Evolutionary conservation across 805 yeast genomes (phyloP).

Genomic region (Huiozyma naganishii): DNA sequence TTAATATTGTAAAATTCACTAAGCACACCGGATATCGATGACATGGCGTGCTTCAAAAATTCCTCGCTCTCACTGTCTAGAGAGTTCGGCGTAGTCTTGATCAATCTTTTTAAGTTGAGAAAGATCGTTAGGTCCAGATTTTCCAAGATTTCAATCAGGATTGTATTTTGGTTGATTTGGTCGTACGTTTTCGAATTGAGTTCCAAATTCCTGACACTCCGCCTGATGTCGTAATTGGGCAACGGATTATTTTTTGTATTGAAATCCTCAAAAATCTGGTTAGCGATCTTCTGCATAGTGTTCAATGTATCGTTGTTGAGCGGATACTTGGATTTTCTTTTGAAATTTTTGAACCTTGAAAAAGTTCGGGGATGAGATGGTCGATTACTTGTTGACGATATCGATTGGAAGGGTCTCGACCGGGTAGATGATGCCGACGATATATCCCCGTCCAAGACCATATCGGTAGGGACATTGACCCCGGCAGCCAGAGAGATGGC

Average conservation of each 20-base stretch:
- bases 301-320: constrained; percentile 20
- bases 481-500: constrained; percentile 18
- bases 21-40: constrained; percentile 23
- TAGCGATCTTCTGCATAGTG: constrained; percentile 15
- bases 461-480: constrained; percentile 1
- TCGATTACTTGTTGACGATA: constrained; percentile 5
- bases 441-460: not conserved
- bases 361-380: constrained; percentile 11
- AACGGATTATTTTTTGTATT: constrained; percentile 3
- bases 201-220: constrained; percentile 11
- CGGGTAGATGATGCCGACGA: not conserved
- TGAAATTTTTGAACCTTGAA: constrained; percentile 12
- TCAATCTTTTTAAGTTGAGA: constrained; percentile 18
- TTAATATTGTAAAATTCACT: constrained; percentile 68
- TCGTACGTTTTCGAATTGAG: constrained; percentile 23
- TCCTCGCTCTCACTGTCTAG: constrained; percentile 24
- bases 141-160: constrained; percentile 22
- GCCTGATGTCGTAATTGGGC: constrained; percentile 5
- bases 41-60: constrained; percentile 22
- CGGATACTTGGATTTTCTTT: constrained; percentile 15
- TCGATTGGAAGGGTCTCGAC: not conserved
- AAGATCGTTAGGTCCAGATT: constrained; percentile 25
- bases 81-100: constrained; percentile 9
- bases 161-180: constrained; percentile 22
- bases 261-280: constrained; percentile 16